Evolutionary conservation across 805 yeast genomes (phyloP).

Genomic region (Schwanniomyces pseudopolymorphus): DNA sequence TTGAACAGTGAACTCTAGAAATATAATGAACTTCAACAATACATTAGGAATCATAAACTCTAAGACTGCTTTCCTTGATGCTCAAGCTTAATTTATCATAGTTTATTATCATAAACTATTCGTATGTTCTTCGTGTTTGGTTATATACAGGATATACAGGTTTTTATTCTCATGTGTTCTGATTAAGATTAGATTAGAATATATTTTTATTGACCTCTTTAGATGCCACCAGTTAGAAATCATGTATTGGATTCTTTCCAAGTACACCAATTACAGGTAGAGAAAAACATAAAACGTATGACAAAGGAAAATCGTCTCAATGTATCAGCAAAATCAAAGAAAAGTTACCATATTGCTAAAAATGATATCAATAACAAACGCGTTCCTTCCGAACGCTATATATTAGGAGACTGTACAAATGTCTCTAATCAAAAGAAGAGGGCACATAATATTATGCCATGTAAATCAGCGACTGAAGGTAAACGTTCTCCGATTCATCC

Average conservation of each 20-base stretch:
- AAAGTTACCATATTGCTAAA: background rate
- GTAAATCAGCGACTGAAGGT: too few relatives aligned
- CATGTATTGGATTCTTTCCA: slow-evolving; percentile 8
- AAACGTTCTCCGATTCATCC: too few relatives aligned
- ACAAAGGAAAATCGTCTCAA: slow-evolving; percentile 5
- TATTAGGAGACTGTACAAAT: background rate
- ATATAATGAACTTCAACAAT: too few relatives aligned
- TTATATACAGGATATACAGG: background rate
- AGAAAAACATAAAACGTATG: slow-evolving; percentile 9
- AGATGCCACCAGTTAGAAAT: background rate
- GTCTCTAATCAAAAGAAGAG: background rate
- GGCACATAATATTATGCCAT: too few relatives aligned
- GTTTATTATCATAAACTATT: too few relatives aligned
- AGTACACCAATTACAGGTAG: slow-evolving; percentile 4
- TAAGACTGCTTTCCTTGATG: too few relatives aligned
- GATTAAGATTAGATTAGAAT: background rate
- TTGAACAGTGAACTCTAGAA: too few relatives aligned
- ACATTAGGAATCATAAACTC: too few relatives aligned
- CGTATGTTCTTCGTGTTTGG: too few relatives aligned
- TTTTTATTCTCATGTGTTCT: too few relatives aligned
- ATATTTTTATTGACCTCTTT: background rate
- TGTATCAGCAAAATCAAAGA: background rate
- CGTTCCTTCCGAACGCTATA: background rate
- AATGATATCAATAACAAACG: background rate
- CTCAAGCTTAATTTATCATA: too few relatives aligned